These are phyloP conservation scores for Trichoderma guizhouense DNA, from an alignment of 2,329 filamentous ascomycete species.

Conservation along the genomic window DNA sequence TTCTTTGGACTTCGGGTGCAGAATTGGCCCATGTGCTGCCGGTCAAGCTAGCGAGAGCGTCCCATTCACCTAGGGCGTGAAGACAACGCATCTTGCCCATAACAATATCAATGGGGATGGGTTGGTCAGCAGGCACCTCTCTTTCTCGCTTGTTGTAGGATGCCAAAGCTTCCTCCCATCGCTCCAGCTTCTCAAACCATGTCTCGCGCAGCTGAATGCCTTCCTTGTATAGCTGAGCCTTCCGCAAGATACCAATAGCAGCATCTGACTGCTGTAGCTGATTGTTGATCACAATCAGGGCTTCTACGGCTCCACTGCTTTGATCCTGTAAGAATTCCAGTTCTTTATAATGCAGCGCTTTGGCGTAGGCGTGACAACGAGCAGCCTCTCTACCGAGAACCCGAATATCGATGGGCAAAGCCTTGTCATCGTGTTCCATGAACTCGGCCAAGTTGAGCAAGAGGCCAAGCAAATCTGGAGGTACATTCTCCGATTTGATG, in stretches of 20 bases:
- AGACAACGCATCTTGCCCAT: slow-evolving; percentile 99
- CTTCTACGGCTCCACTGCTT: slow-evolving; percentile 91
- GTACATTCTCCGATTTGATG: slow-evolving; percentile 91
- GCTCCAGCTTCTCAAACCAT: slow-evolving; percentile 97
- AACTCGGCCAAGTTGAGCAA: slow-evolving; percentile 96
- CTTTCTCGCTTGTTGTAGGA: slow-evolving; percentile 86
- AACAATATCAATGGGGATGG: slow-evolving; percentile 80
- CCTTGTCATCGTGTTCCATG: slow-evolving; percentile 99
- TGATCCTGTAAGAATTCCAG: slow-evolving; percentile 97
- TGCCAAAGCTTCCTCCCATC: slow-evolving; percentile 94
- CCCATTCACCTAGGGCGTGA: slow-evolving; percentile 97
- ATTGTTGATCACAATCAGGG: slow-evolving; percentile 98
- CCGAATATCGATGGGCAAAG: slow-evolving; percentile 92
- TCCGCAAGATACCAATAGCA: slow-evolving; percentile 93
- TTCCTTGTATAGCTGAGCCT: slow-evolving; percentile 92
- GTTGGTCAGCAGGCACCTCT: slow-evolving; percentile 57
- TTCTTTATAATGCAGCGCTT: slow-evolving; percentile 98
- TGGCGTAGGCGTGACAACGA: slow-evolving; percentile 96
- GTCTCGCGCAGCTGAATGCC: slow-evolving; percentile 92
- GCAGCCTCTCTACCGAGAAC: slow-evolving; percentile 92
- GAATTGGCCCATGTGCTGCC: slow-evolving; percentile 94
- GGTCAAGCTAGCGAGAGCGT: slow-evolving; percentile 80
- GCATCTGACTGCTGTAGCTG: slow-evolving; percentile 98
- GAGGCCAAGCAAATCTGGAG: slow-evolving; percentile 90
- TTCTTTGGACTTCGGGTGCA: slow-evolving; percentile 78